phyloP scores from a whole-genome alignment of 1,284 basidiomycete genomes.

The Ganoderma lingzhi region DNA sequence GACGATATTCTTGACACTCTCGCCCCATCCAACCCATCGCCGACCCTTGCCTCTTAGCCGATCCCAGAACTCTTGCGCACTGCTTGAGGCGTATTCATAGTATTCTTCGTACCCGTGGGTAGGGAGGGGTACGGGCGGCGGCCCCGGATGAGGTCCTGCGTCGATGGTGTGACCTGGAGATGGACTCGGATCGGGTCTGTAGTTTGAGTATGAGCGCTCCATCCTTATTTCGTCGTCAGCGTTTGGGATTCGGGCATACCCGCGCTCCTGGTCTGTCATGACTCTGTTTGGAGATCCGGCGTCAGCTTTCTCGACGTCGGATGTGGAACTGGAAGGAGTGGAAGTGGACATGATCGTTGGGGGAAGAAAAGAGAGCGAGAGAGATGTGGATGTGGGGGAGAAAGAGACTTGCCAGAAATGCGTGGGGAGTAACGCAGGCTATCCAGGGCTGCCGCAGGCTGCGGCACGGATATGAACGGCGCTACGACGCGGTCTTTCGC shows the following conservation, averaged over 20 bases:
- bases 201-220: conserved; percentile 13
- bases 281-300: conserved; percentile 17
- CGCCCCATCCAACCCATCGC: conserved; percentile 50
- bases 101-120: not conserved
- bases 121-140: not conserved
- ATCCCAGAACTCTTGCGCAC: conserved; percentile 47
- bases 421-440: conserved; percentile 16
- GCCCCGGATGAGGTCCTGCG: not conserved
- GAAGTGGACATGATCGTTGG: not conserved
- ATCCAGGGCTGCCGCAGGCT: not conserved
- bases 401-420: conserved; percentile 22
- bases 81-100: conserved; percentile 20
- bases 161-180: not conserved
- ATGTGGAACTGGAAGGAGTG: conserved; percentile 9
- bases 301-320: conserved; percentile 21
- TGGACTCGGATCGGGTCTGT: conserved; percentile 4
- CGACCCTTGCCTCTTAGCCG: conserved; percentile 61
- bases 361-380: not conserved
- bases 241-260: conserved; percentile 21
- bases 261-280: conserved; percentile 27
- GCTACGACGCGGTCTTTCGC: not conserved
- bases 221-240: conserved; percentile 15
- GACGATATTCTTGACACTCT: conserved; percentile 56
- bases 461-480: not conserved
- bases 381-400: not conserved